Evolutionary conservation across 2,329 filamentous ascomycete genomes (phyloP).

Genomic region (Alternaria arbusti): DNA sequence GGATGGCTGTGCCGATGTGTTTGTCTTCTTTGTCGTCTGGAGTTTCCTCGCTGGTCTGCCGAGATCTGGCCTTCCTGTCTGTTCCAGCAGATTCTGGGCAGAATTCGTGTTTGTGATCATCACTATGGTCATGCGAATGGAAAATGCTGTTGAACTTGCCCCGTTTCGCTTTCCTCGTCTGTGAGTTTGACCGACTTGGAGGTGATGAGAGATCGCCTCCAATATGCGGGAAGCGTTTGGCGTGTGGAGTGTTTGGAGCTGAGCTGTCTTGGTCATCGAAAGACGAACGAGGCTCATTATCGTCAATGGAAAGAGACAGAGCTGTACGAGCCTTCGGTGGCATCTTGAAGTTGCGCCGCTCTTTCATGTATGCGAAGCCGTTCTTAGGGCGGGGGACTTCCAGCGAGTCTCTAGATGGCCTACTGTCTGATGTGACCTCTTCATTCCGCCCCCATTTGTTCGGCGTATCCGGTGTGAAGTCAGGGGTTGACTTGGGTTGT

Average conservation of each 20-base stretch:
- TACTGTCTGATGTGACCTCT: constrained; percentile 24
- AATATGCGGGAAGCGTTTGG: constrained; percentile 41
- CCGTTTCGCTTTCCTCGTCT: constrained; percentile 44
- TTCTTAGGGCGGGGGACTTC: constrained; percentile 30
- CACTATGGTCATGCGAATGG: constrained; percentile 46
- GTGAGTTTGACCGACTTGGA: constrained; percentile 39
- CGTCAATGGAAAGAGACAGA: constrained; percentile 26
- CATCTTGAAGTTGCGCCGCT: constrained; percentile 26
- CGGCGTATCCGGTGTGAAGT: constrained; percentile 52
- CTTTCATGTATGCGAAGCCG: constrained; percentile 24
- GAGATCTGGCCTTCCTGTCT: constrained; percentile 35
- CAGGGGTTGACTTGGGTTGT: constrained; percentile 44
- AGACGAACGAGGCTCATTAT: constrained; percentile 47
- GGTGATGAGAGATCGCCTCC: constrained; percentile 47
- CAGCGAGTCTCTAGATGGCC: constrained; percentile 28
- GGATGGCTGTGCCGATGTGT: constrained; percentile 37
- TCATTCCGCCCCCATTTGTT: constrained; percentile 47
- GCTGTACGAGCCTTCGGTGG: constrained; percentile 27
- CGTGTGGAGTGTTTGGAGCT: constrained; percentile 47
- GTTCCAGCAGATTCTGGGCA: constrained; percentile 25
- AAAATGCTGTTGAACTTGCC: constrained; percentile 51
- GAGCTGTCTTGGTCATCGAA: constrained; percentile 48
- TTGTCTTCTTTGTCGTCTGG: constrained; percentile 39
- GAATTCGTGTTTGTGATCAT: constrained; percentile 34
- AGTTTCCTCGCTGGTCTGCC: constrained; percentile 42